phyloP scores from a whole-genome alignment of 1,284 basidiomycete species.

The Papiliotrema laurentii region DNA sequence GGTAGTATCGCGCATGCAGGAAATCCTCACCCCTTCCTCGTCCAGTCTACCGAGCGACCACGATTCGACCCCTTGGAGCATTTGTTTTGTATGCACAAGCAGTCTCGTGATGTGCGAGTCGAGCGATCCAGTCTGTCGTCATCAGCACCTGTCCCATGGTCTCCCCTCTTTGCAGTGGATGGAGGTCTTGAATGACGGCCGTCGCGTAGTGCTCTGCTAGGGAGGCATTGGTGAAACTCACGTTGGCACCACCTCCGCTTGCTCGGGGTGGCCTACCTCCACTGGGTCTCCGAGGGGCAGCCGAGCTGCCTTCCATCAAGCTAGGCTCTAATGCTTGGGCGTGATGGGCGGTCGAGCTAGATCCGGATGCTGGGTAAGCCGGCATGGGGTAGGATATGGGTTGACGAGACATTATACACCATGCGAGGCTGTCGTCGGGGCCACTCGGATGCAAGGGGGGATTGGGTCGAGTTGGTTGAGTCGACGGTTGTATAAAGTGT shows the following conservation, averaged over 20 bases:
- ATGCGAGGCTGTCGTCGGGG: too few species aligned
- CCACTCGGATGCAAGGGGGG: too few species aligned
- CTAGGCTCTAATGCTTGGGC: conserved; percentile 1
- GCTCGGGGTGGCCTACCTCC: not conserved
- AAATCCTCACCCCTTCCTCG: conserved; percentile 55
- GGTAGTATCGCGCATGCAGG: not conserved
- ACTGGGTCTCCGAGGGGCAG: too few species aligned
- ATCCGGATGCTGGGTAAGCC: conserved; percentile 9
- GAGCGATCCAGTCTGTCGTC: conserved; percentile 22
- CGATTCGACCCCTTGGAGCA: conserved; percentile 83
- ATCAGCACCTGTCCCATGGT: too few species aligned
- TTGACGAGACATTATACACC: conserved; percentile 28
- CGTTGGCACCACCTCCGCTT: not conserved
- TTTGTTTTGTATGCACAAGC: conserved; percentile 89
- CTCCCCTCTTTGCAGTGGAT: too few species aligned
- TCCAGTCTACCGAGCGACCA: conserved; percentile 75
- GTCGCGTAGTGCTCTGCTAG: too few species aligned
- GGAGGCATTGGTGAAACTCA: too few species aligned
- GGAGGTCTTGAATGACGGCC: too few species aligned
- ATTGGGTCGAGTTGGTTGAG: too few species aligned
- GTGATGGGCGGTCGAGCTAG: conserved; percentile 4
- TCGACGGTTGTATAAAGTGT: too few species aligned
- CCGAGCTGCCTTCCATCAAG: too few species aligned
- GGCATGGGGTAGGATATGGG: conserved; percentile 26
- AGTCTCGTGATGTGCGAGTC: conserved; percentile 91